These are phyloP conservation scores for Lasiosphaeria miniovina DNA, from an alignment of 495 filamentous ascomycete species.

Conservation along the genomic window DNA sequence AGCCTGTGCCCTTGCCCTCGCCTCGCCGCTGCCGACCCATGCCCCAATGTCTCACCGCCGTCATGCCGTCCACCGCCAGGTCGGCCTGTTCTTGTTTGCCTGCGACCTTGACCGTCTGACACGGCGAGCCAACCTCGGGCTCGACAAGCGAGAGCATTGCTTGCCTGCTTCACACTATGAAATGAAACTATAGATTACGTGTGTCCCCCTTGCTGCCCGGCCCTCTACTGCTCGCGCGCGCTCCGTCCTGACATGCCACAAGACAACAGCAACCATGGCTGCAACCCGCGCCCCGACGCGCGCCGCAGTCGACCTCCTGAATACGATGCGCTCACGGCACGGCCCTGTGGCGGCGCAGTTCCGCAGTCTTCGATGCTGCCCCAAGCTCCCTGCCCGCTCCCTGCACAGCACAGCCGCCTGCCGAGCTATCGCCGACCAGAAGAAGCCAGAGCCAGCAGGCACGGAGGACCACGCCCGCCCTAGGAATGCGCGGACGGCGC, in stretches of 20 bases:
- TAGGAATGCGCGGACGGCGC: slow-evolving; percentile 18
- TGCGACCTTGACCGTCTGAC: too few species aligned
- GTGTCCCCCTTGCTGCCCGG: background rate
- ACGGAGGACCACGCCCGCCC: background rate
- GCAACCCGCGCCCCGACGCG: slow-evolving; percentile 4
- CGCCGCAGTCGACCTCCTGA: slow-evolving; percentile 3
- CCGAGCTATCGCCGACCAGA: background rate
- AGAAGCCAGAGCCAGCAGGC: background rate
- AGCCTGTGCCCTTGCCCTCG: too few species aligned
- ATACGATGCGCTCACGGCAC: slow-evolving; percentile 1
- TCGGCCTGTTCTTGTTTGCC: too few species aligned
- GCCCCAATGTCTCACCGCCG: too few species aligned
- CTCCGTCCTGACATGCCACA: background rate
- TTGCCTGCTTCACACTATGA: too few species aligned
- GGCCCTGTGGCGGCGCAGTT: background rate
- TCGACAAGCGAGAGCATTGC: too few species aligned
- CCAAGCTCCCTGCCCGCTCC: slow-evolving; percentile 6
- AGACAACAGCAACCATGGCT: slow-evolving; percentile 13
- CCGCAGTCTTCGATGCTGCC: background rate
- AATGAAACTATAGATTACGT: too few species aligned
- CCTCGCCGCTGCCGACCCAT: too few species aligned
- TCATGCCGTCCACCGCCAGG: too few species aligned
- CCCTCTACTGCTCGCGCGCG: background rate
- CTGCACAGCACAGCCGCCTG: slow-evolving; percentile 7
- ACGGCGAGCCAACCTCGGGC: too few species aligned